Evolutionary conservation across 2,329 filamentous ascomycete genomes (phyloP), one percentile per base, ranked within the genome.

Genomic region (Ramularia endophylla): DNA sequence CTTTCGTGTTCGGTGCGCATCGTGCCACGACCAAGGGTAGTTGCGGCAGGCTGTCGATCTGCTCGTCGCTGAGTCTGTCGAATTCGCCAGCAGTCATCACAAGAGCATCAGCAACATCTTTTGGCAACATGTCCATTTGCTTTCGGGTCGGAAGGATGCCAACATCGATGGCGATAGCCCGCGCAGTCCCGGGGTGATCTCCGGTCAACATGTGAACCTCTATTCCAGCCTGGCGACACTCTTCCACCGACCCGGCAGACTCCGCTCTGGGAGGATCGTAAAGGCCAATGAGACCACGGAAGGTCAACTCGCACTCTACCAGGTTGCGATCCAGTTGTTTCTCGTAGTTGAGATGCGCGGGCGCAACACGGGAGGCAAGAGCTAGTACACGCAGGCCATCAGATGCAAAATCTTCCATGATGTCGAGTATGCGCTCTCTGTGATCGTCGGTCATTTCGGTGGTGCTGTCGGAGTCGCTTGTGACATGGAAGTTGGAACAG

Each of bases 191-290:
- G 1, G 81, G 81, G 58, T 90, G 85, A 55, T 92, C 86, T 43
- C 86, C 86, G 13, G 86, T 92, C 20, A 90, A 73, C 85, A 90
- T 89, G 65, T 88, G 84, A 4, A 89, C 85, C 47, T 75, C 76
- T 59, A 89, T 87, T 35, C 85, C 85, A 18, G 85, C 85, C 33
- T 74, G 73, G 40, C 83, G 77, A 55, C 83, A 87, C 56, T 83
- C 75, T 16, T 70, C 70, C 43, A 89, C 85, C 5, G 85, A 80
- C 1, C 72, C 74, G 16, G 82, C 84, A 0, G 87, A 88, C 65
- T 94, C 87, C 2, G 80, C 77, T 2, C 87, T 85, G 40, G 87
- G 87, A 3, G 87, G 87, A 52, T 94, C 87, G 59, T 92, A 90
- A 48, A 94, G 83, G 41, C 87, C 87, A 36, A 85, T 81, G 7